Evolutionary conservation across 192 early-diverging fungal genomes (phyloP).

Genomic region (Funneliformis geosporum): DNA sequence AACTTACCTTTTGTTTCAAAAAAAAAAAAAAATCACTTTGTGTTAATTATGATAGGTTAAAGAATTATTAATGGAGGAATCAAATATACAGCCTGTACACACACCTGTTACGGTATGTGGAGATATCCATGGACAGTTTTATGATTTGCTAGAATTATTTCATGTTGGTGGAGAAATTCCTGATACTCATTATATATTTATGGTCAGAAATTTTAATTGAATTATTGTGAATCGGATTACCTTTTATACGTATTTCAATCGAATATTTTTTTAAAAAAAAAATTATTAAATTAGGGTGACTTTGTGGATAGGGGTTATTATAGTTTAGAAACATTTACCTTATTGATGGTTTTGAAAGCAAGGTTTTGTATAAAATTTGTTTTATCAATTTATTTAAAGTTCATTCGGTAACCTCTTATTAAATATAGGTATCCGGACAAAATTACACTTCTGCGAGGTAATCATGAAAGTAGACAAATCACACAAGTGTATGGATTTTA

Average conservation of each 20-base stretch:
- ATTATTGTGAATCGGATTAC: not conserved
- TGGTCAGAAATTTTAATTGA: constrained; percentile 56
- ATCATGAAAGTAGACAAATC: constrained; percentile 96
- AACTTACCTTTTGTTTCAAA: not conserved
- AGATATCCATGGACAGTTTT: constrained; percentile 98
- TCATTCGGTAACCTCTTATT: constrained; percentile 6
- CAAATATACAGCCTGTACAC: constrained; percentile 95
- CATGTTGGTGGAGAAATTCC: constrained; percentile 93
- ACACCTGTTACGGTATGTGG: constrained; percentile 98
- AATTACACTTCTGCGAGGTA: constrained; percentile 92
- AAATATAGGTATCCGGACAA: constrained; percentile 86
- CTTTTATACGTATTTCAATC: not conserved
- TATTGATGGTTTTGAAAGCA: constrained; percentile 92
- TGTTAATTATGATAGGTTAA: constrained; percentile 67
- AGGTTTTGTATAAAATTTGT: constrained; percentile 53
- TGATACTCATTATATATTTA: constrained; percentile 95
- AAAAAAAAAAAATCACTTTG: not conserved
- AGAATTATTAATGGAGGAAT: constrained; percentile 97
- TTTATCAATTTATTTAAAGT: not conserved
- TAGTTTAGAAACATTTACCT: constrained; percentile 93
- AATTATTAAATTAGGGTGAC: constrained; percentile 92
- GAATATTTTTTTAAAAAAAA: not conserved
- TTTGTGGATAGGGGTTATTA: constrained; percentile 99
- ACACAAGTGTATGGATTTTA: constrained; percentile 97
- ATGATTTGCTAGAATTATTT: constrained; percentile 95